Base-by-base conservation (phyloP, 805 yeast genomes). In the Barnettozyma pratensis region DNA sequence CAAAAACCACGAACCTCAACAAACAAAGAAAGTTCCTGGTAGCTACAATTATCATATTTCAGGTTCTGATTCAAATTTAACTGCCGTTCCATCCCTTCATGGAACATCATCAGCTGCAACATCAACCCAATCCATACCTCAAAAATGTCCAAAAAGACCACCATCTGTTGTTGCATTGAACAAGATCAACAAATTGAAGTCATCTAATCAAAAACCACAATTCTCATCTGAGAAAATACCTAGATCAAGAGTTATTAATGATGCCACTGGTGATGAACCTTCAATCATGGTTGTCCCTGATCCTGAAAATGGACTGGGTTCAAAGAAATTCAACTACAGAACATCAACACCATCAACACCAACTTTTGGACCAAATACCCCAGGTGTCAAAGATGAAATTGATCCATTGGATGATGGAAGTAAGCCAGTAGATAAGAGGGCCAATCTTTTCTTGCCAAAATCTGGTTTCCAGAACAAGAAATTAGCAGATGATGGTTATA, bases 151-250 rank as follows among this genome's bases (percentile, higher is more conserved):
- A 32, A 44, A 27, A 41, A 25, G 5, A 14, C 12, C 45, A 3
- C 27, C 53, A 6, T 47, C 54, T 3, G 46, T 42, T 14, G 14
- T 45, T 11, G 45, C 54, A 10, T 40, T 51, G 46, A 51, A 45
- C 32, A 47, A 51, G 32, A 42, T 52, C 28, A 56, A 52, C 37
- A 42, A 54, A 30, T 30, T 46, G 6, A 61, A 54, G 43, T 58
- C 57, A 42, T 40, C 46, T 19, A 61, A 61, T 32, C 55, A 56
- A 37, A 72, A 79, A 42, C 87, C 90, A 0, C 79, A 79, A 41
- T 83, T 87, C 55, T 79, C 86, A 35, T 84, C 92, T 3, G 83
- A 80, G 39, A 81, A 85, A 43, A 73, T 85, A 44, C 94, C 94
- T 1, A 75, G 79, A 51, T 79, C 92, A 0, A 80, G 75, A 51